Percentiles rank a stretch among this genome's conserved stretches.
phyloP scores from a whole-genome alignment of 495 filamentous ascomycete genomes.

The Aspergillus baeticus region DNA sequence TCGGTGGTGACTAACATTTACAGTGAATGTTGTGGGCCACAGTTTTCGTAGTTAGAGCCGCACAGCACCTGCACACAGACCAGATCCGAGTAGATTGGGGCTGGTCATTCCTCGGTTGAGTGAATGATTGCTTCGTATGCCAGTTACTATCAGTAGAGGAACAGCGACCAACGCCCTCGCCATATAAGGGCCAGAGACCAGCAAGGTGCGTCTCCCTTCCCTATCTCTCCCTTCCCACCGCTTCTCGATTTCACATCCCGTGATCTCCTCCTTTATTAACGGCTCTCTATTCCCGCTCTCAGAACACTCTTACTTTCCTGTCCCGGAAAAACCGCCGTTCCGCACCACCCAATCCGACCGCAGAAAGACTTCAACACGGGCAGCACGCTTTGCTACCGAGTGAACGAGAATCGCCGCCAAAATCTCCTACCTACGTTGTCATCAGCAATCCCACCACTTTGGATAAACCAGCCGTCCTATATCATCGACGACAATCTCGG shows the following conservation, averaged over 20 bases:
- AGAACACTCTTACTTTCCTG: constrained; percentile 10
- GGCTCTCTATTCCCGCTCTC: background rate
- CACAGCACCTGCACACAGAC: background rate
- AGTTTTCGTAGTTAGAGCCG: constrained; percentile 21
- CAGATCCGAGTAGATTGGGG: constrained; percentile 14
- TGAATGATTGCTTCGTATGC: constrained; percentile 13
- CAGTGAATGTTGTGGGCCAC: background rate
- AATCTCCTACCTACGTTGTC: constrained; percentile 6
- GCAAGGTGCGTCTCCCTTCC: constrained; percentile 12
- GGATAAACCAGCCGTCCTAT: constrained; percentile 5
- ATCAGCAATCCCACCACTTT: constrained; percentile 13
- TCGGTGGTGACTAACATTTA: background rate
- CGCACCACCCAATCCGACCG: constrained; percentile 28
- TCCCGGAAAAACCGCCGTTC: constrained; percentile 43
- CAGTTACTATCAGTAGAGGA: constrained; percentile 3
- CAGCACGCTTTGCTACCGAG: constrained; percentile 23
- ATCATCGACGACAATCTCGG: constrained; percentile 4
- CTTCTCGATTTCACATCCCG: background rate
- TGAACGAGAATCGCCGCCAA: constrained; percentile 22
- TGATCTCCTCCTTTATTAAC: constrained; percentile 2
- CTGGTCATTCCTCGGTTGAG: background rate
- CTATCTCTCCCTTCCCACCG: background rate
- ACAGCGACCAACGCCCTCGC: background rate
- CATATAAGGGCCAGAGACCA: background rate
- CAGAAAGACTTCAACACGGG: constrained; percentile 37